phyloP scores from a whole-genome alignment of 768 basidiomycete genomes.

The Cubamyces sp. region DNA sequence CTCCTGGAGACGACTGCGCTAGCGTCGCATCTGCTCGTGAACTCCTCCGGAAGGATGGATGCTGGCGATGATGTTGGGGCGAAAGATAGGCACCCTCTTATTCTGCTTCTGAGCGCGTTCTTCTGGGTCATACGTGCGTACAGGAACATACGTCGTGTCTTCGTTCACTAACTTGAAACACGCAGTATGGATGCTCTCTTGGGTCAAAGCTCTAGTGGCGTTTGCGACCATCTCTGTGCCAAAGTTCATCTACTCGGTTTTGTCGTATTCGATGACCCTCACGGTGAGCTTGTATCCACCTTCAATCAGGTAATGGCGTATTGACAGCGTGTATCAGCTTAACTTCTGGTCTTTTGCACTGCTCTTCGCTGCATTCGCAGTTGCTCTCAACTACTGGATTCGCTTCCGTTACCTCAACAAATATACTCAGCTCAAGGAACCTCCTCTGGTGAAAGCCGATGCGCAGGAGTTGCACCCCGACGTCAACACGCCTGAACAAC shows the following conservation, averaged over 20 bases:
- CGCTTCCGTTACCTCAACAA: conserved; percentile 79
- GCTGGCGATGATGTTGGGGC: conserved; percentile 26
- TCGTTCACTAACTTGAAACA: conserved; percentile 11
- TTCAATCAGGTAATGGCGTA: too few species aligned
- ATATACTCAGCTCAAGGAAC: conserved; percentile 78
- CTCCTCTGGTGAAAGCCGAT: conserved; percentile 80
- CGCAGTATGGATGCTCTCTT: conserved; percentile 81
- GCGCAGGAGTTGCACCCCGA: conserved; percentile 91
- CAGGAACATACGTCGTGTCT: conserved; percentile 2
- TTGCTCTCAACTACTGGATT: conserved; percentile 82
- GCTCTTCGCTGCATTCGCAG: conserved; percentile 67
- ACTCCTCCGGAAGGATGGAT: conserved; percentile 13
- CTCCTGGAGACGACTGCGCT: too few species aligned
- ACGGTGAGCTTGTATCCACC: conserved; percentile 50
- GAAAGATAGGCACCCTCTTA: conserved; percentile 65
- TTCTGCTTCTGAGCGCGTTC: conserved; percentile 77
- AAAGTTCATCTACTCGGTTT: conserved; percentile 70
- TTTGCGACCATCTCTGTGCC: conserved; percentile 87
- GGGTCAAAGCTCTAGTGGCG: conserved; percentile 71
- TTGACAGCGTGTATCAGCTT: conserved; percentile 51
- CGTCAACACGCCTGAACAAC: conserved; percentile 74
- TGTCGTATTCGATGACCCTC: conserved; percentile 89
- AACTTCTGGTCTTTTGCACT: conserved; percentile 91
- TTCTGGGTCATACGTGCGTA: conserved; percentile 84
- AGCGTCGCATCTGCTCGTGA: too few species aligned